Base-by-base conservation (phyloP, 139 green algal species). In the Ettlia oleoabundans region DNA sequence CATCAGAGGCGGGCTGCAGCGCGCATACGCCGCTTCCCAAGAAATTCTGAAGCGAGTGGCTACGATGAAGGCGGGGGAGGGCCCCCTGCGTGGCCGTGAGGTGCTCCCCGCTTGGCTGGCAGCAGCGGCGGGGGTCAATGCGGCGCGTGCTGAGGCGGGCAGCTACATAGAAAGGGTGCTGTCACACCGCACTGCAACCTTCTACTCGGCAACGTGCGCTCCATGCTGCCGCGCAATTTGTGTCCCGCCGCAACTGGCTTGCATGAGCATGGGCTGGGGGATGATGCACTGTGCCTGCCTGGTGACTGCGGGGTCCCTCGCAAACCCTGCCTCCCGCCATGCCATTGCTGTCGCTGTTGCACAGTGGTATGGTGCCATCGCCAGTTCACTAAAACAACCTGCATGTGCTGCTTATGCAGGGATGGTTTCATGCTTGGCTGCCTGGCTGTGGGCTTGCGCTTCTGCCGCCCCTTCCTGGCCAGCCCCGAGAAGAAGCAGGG, bases 391-490 rank as follows among this genome's bases (percentile, higher is more conserved):
- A n/a, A 22, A 13, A 9, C 63, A 19, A 33, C 32, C 66, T 76
- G 41, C n/a, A 42, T 26, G 3, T 35, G 28, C 4, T 43, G 2
- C 32, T 4, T 33, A 1, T 52, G 42, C 76, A 81, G 66, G 9
- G 86, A 90, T n/a, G 61, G 51, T 15, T 89, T 89, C 58, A 66
- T 82, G 61, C 9, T 89, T 51, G 86, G 86, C 41, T 42, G 35
- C 22, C 40, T 75, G 35, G 63, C 78, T 2, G 41, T 86, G 22
- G 58, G 58, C 42, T 80, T 90, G 58, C 76, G 79, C 62, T 86
- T 90, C 61, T 89, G 86, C 83, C 78, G 84, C 51, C 84, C 84
- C 52, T 89, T 90, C 55, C 58, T 89, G 51, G 70, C 62, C 51
- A 77, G 52, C 28, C 40, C 76, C 0, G 83, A 84, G 4, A 86